A percentile compares a stretch with the other conserved stretches of the same genome.
Conservation (phyloP, 2,329 filamentous ascomycete genomes). For the Penicillium frequentans region DNA sequence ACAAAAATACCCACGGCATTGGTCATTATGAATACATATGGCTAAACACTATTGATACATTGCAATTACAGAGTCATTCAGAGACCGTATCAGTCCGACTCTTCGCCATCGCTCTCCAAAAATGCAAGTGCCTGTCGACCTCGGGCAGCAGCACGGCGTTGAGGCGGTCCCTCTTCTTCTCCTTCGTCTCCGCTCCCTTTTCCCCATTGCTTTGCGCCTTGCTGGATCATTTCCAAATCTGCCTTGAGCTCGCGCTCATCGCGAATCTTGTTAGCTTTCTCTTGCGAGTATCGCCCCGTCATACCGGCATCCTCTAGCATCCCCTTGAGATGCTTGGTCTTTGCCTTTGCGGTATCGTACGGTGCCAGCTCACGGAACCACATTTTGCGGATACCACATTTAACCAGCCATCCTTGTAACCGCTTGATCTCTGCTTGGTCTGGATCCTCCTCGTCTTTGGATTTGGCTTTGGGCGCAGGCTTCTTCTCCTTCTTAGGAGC, state of each 20-base stretch:
- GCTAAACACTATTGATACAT: background rate
- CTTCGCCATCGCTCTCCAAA: slow-evolving; percentile 67
- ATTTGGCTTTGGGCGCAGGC: slow-evolving; percentile 35
- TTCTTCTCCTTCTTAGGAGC: slow-evolving; percentile 31
- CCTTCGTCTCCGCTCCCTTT: slow-evolving; percentile 46
- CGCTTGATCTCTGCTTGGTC: slow-evolving; percentile 82
- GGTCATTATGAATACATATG: slow-evolving; percentile 9
- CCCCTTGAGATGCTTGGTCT: slow-evolving; percentile 75
- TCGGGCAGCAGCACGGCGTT: slow-evolving; percentile 37
- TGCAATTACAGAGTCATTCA: background rate
- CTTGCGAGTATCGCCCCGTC: slow-evolving; percentile 81
- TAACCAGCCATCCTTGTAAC: slow-evolving; percentile 79
- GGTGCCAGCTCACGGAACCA: slow-evolving; percentile 83
- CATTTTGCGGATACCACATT: slow-evolving; percentile 89
- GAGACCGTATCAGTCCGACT: slow-evolving; percentile 44
- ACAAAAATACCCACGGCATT: background rate
- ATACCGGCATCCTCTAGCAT: slow-evolving; percentile 84
- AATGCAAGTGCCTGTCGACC: slow-evolving; percentile 55
- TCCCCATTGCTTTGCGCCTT: slow-evolving; percentile 80
- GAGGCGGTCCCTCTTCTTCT: slow-evolving; percentile 32
- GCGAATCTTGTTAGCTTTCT: slow-evolving; percentile 82
- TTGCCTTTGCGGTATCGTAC: slow-evolving; percentile 71
- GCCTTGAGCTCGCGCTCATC: slow-evolving; percentile 80
- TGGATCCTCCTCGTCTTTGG: slow-evolving; percentile 55
- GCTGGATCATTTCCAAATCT: slow-evolving; percentile 80